Percentiles rank a stretch among this genome's conserved stretches.
phyloP scores from a whole-genome alignment of 2,329 filamentous ascomycete genomes.

The Fusarium nodosum region DNA sequence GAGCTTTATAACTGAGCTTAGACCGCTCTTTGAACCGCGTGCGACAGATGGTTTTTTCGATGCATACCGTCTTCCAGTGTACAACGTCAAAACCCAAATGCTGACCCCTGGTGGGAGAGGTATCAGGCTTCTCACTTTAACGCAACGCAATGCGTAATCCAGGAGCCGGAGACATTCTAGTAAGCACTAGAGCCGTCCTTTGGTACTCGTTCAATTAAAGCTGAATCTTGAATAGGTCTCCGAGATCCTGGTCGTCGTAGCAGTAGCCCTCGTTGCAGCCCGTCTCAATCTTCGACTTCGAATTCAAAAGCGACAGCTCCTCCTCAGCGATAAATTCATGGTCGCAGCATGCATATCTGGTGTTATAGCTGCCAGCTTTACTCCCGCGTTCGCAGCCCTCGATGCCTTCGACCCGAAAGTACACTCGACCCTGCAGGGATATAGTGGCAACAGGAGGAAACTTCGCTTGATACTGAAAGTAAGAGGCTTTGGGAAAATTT shows the following conservation, averaged over 20 bases:
- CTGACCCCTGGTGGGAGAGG: neutral
- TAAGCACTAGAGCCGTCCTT: rapidly evolving
- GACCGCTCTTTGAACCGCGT: neutral
- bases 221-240: neutral
- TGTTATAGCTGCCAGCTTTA: conserved; percentile 18
- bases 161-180: conserved; percentile 6
- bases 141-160: neutral
- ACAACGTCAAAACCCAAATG: too few relatives aligned
- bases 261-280: conserved; percentile 23
- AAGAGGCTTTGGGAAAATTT: neutral
- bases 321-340: conserved; percentile 39
- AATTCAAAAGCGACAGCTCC: conserved; percentile 30
- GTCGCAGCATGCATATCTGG: conserved; percentile 35
- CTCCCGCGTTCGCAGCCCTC: conserved; percentile 10
- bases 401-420: conserved; percentile 34
- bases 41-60: neutral
- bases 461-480: conserved; percentile 27
- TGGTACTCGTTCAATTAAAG: rapidly evolving
- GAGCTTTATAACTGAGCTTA: neutral
- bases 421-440: conserved; percentile 10
- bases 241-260: conserved; percentile 31
- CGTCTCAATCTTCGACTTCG: conserved; percentile 36
- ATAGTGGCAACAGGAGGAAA: conserved; percentile 1
- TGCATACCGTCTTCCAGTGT: neutral
- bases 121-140: too few relatives aligned